Evolutionary conservation across 2,329 filamentous ascomycete species (phyloP), one percentile per base, ranked within the genome.

Genomic region (Tolypocladium tropicale): DNA sequence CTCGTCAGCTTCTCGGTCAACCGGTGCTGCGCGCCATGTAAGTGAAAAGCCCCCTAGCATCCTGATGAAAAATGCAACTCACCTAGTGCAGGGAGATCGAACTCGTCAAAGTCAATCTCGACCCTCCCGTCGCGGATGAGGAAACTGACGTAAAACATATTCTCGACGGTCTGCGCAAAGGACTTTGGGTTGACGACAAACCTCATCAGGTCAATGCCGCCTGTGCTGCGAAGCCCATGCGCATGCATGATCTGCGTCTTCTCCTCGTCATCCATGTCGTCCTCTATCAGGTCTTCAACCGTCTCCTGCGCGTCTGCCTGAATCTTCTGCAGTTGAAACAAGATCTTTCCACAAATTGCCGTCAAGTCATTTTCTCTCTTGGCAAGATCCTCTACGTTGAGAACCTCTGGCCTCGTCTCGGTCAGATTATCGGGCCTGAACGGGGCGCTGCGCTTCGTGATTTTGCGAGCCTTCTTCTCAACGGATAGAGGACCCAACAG

Each of bases 101-200:
- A 74, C 14, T 84, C 79, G 65, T 96, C 92, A 56, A 84, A 80
- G 3, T 82, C 77, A n/a, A 99, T 78, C 36, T 83, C 83, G 6
- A 91, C 82, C 58, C 81, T 83, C 12, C 91, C 91, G 71, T 99
- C 94, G 57, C 89, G 84, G 58, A 97, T 90, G 58, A 99, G 74
- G 67, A 99, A 99, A 68, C 90, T 95, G 63, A 96, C 83, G 68
- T 97, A 97, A 71, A 99, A 99, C 64, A 99, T 78, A 64, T 99
- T 99, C 69, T 99, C 94, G 7, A 99, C 85, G 0, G 91, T 96
- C 71, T 99, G 94, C 0, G 90, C 90, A 65, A 97, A 99, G 0
- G 90, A 95, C 41, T 76, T 76, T 0, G 94, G 94, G 63, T 99
- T 96, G 60, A 97, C 81, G 43, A 91, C 89, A 63, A 96, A 97